phyloP scores from a whole-genome alignment of 2,329 filamentous ascomycete genomes.

The Metarhizium album region DNA sequence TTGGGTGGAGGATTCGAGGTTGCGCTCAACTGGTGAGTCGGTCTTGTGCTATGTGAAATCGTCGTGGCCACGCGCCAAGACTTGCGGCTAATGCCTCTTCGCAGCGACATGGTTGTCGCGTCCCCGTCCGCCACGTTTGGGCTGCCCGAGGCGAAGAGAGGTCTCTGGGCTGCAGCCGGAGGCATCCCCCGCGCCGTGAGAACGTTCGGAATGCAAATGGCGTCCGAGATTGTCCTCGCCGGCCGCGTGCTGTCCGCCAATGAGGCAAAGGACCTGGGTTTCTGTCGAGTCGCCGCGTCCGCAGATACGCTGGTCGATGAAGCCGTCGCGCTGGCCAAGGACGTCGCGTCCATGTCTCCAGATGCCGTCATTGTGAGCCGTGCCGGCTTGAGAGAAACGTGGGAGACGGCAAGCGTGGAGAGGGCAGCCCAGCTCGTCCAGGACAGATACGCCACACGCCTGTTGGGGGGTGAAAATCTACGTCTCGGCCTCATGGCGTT shows the following conservation, averaged over 20 bases:
- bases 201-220: constrained; percentile 32
- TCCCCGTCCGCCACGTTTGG: constrained; percentile 39
- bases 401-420: constrained; percentile 31
- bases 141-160: constrained; percentile 41
- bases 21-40: constrained; percentile 38
- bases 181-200: constrained; percentile 40
- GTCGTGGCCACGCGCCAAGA: no score
- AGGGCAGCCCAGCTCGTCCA: constrained; percentile 27
- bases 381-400: constrained; percentile 25
- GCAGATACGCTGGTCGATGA: constrained; percentile 24
- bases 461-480: constrained; percentile 36
- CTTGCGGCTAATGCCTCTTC: neutral
- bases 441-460: constrained; percentile 27
- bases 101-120: constrained; percentile 43
- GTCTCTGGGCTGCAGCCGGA: constrained; percentile 42
- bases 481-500: constrained; percentile 39
- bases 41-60: neutral
- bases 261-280: constrained; percentile 17
- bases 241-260: constrained; percentile 32
- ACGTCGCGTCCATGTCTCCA: constrained; percentile 22
- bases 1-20: constrained; percentile 49
- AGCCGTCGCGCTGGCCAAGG: constrained; percentile 23
- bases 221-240: constrained; percentile 38
- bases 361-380: constrained; percentile 30
- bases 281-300: constrained; percentile 27